Evolutionary conservation across 2,329 filamentous ascomycete genomes (phyloP), one percentile per base, ranked within the genome.

Genomic region (Diaporthe sp.): DNA sequence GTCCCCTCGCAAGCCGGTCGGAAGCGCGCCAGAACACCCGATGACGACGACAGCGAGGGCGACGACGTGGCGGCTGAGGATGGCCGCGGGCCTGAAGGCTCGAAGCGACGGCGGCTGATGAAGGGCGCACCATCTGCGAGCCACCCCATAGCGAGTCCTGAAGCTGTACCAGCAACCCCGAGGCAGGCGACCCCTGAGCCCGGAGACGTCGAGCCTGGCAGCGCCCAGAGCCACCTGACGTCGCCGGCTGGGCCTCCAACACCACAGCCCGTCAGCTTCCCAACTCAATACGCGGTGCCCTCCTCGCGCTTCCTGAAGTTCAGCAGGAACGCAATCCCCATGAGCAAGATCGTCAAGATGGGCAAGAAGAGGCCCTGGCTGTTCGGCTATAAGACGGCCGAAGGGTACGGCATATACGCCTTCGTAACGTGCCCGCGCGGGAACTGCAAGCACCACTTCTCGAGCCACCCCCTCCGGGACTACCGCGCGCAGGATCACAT

Each of bases 391-490:
- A 34, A 12, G 37, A 51, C 71, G 8, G n/a, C 25, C 3, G 31
- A 60, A 4, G 71, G 57, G 57, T 37, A 63, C 49, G 57, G 71
- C n/a, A 22, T 72, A 44, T 63, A 72, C 17, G 57, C 71, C 13
- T 42, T 72, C 28, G 17, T 34, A 34, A 53, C 34, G 31, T 72
- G 44, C 39, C 71, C 71, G 1, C 5, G 17, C 5, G 15, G 4
- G 2, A 10, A 37, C 13, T 72, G 71, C 71, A 72, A 63, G 31
- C 22, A 63, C 13, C 39, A 37, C 10, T 72, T 63, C 25, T 44
- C 57, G 5, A 53, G 49, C 15, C 15, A 63, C 6, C 44, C 71
- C 0, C 71, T 63, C 6, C 6, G n/a, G 17, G n/a, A 42, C n/a
- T 9, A 25, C 17, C 44, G n/a, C 15, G 70, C 70, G 13, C 22